Evolutionary conservation across 768 basidiomycete species (phyloP), one percentile per base, ranked within the genome.

Genomic region (Sistotremastrum suecicum): DNA sequence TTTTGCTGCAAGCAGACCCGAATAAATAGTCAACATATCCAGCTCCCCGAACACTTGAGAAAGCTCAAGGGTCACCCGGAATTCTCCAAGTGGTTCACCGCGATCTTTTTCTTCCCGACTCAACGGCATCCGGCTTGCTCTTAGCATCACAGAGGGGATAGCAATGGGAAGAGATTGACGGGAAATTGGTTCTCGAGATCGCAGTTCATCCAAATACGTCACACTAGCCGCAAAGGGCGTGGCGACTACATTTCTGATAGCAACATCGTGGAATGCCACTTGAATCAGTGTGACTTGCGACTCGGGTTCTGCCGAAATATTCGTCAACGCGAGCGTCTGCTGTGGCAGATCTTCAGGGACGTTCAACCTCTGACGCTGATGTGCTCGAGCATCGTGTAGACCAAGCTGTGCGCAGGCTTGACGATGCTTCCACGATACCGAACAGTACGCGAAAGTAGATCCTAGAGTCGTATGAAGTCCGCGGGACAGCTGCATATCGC

Each of bases 1-100:
- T 49, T 20, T 20, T 66, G 60, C 9, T 7, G 79, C 83, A 41
- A 88, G 70, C 38, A 90, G 64, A 10, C 67, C 53, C 53, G 76
- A 79, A 57, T 91, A 91, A 32, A 80, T 64, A 56, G 83, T 77
- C 10, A 75, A 72, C 7, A 67, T 59, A 48, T 78, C 72, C 41
- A 63, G 41, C 37, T 50, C 20, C 45, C 50, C 50, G 42, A 47
- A 39, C 44, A 53, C 7, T 54, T 46, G 20, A 56, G 48, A 41
- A 40, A 45, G 32, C 9, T 41, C 36, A 34, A 48, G 20, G 20
- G 20, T 20, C 20, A 20, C 20, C 20, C 20, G 20, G 20, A 20
- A 20, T 20, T 20, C 20, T 20, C 20, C 20, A 20, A 20, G 20
- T 20, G 20, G 20, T 20, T 20, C 20, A 20, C 20, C 20, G 20